These are phyloP conservation scores for Globisporangium spiculum DNA, from an alignment of 352 stramenopile species.

Conservation along the genomic window DNA sequence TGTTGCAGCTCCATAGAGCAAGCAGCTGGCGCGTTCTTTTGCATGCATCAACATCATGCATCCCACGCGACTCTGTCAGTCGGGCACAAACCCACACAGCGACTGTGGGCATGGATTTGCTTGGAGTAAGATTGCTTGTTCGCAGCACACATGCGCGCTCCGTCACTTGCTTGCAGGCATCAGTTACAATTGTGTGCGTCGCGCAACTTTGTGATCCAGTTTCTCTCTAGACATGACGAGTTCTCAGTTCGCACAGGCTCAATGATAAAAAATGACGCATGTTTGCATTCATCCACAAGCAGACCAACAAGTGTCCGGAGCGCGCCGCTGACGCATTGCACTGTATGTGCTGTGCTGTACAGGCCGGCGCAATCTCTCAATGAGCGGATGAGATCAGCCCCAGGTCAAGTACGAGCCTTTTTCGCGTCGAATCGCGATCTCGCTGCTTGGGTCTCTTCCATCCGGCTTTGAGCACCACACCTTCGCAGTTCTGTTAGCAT, in stretches of 20 bases:
- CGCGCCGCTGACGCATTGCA: neutral
- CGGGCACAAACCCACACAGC: neutral
- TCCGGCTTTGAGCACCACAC: neutral
- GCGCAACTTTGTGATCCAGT: neutral
- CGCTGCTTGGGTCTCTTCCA: neutral
- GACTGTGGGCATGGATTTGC: neutral
- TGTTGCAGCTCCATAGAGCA: neutral
- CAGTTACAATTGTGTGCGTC: neutral
- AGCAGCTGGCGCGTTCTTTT: conserved; percentile 10
- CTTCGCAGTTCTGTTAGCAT: too few species aligned
- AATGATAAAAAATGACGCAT: neutral
- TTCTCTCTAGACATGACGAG: neutral
- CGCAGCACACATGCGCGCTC: neutral
- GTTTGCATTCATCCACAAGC: neutral
- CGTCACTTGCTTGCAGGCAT: neutral
- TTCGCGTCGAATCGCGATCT: neutral
- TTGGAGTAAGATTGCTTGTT: neutral
- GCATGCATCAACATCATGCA: conserved; percentile 12
- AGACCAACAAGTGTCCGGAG: neutral
- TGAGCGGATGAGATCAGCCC: neutral
- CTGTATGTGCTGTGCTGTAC: neutral
- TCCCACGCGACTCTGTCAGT: neutral
- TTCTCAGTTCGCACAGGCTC: neutral
- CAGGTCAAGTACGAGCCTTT: too few species aligned
- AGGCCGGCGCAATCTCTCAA: neutral